Evolutionary conservation across 208 protist genomes (phyloP).

Genomic region (Acanthamoeba castellanii): DNA sequence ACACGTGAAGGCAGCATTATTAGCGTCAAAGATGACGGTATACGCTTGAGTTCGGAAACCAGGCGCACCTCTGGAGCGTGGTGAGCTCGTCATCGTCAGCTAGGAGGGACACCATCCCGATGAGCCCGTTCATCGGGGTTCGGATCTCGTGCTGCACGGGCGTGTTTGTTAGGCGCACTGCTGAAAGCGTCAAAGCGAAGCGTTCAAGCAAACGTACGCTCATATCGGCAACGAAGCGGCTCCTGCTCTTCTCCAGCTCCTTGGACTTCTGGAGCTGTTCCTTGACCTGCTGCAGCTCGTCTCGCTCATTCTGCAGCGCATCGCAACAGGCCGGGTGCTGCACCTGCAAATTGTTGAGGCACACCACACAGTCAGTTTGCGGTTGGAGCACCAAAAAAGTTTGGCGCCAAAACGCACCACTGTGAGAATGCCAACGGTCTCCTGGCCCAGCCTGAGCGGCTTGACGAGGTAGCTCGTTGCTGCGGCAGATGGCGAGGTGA

Average conservation of each 20-base stretch:
- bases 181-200: background rate
- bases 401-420: background rate
- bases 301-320: background rate
- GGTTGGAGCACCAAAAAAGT: background rate
- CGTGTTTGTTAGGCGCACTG: background rate
- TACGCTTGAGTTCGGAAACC: background rate
- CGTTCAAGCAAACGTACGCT: background rate
- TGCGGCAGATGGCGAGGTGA: background rate
- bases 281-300: background rate
- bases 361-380: background rate
- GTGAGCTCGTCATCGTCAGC: conserved; percentile 41
- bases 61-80: background rate
- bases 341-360: background rate
- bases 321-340: background rate
- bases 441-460: background rate
- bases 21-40: background rate
- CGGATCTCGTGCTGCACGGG: conserved; percentile 20
- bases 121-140: conserved; percentile 54
- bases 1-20: too few relatives aligned
- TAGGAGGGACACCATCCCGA: conserved; percentile 42
- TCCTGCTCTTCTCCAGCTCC: background rate
- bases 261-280: background rate
- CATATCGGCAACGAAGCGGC: conserved; percentile 32
- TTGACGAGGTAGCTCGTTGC: background rate
- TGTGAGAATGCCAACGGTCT: conserved; percentile 5